Base-by-base conservation (phyloP, 1,284 basidiomycete species). In the Cutaneotrichosporon dermatis region DNA sequence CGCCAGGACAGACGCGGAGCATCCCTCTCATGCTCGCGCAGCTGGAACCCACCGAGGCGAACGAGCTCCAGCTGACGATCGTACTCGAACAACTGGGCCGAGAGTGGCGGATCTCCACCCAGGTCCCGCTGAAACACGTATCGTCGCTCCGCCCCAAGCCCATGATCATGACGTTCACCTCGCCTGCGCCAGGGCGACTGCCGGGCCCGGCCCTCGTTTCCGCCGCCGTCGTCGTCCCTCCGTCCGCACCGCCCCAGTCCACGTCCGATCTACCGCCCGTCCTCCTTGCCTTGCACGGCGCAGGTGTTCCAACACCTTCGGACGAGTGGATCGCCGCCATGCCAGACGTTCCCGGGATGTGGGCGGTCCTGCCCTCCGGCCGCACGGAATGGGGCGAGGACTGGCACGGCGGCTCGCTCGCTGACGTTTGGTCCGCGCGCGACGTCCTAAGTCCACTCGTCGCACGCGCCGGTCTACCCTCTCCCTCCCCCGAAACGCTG, bases 311-410 rank as follows among this genome's bases (percentile, higher is more conserved):
- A 11, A 62, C 65, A 0, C 54, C 54, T 2, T 54, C 48, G 7
- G 49, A 60, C 0, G 50, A 52, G 5, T 76, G 72, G 71, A 60
- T 60, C 1, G 61, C 64, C 0, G 66, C 69, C 1, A 68, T 76
- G 16, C 74, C 72, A 0, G 35, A 35, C 1, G 40, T 66, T 1
- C 59, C 58, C 0, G 67, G 57, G 9, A 60, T 60, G 54, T 79
- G 76, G 75, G 68, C 71, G 0, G 63, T 78, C 2, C 63, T 76
- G 13, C 71, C 74, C 0, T 73, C 72, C 4, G 76, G 77, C 1
- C 67, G 66, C 54, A 77, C 68, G 39, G 73, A 74, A 45, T 79
- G 77, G 77, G 76, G 77, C 5, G 74, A 77, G 59, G 77, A 77
- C 59, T 77, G 75, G 75, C 76, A 78, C 56, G 76, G 75, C 5